A percentile compares a stretch with the other conserved stretches of the same genome.
These are phyloP conservation scores for Arthonia radiata DNA, from an alignment of 495 filamentous ascomycete genomes.

Conservation along the genomic window DNA sequence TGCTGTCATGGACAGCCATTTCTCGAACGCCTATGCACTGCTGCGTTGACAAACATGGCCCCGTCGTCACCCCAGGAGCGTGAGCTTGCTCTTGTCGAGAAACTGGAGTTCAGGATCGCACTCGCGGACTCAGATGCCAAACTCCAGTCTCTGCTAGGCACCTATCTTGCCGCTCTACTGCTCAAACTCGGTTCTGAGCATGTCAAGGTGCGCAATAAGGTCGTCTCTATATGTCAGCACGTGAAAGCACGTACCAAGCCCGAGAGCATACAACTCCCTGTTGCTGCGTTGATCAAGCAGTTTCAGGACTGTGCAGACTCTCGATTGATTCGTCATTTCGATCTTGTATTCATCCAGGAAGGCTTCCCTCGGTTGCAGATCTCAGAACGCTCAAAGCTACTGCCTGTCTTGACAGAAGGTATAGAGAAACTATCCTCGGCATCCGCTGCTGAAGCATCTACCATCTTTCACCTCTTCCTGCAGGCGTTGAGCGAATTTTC, in stretches of 20 bases:
- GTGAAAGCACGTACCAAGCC: conserved; percentile 46
- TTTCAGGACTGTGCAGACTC: conserved; percentile 51
- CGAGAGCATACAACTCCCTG: conserved; percentile 53
- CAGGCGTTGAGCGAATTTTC: conserved; percentile 45
- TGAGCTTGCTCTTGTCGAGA: conserved; percentile 68
- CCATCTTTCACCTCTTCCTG: conserved; percentile 65
- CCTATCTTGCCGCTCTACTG: conserved; percentile 57
- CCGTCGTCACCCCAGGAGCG: conserved; percentile 26
- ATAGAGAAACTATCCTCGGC: conserved; percentile 37
- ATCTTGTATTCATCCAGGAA: conserved; percentile 71
- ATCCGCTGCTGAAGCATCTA: conserved; percentile 34
- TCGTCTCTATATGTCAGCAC: conserved; percentile 54
- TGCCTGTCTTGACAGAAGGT: conserved; percentile 46
- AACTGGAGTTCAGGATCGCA: conserved; percentile 79
- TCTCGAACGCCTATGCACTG: no score
- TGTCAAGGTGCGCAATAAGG: conserved; percentile 59
- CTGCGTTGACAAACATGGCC: no score
- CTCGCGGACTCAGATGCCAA: conserved; percentile 60
- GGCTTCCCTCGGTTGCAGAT: conserved; percentile 42
- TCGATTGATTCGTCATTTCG: conserved; percentile 62
- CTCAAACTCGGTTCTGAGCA: conserved; percentile 66
- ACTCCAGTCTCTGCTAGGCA: conserved; percentile 48
- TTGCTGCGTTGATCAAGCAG: conserved; percentile 58
- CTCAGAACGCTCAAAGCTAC: conserved; percentile 38
- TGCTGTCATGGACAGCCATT: no score